These are phyloP conservation scores for Phascolomyces articulosus DNA, from an alignment of 371 early-diverging fungal species.

Conservation along the genomic window DNA sequence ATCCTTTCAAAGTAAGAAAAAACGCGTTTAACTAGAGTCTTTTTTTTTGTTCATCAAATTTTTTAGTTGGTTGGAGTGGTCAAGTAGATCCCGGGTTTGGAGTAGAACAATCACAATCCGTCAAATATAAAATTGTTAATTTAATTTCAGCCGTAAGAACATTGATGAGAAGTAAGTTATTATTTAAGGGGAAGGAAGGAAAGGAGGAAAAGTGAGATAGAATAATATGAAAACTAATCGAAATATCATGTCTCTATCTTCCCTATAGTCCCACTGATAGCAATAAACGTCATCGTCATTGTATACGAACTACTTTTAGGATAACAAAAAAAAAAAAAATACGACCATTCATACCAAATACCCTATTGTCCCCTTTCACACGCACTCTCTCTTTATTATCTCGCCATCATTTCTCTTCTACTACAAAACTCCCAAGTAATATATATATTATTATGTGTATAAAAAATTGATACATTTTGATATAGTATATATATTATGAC, in stretches of 20 bases:
- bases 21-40: neutral
- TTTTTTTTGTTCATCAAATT: neutral
- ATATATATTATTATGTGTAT: too few relatives aligned
- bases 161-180: constrained; percentile 81
- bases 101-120: constrained; percentile 62
- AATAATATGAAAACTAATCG: neutral
- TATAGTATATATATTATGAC: too few relatives aligned
- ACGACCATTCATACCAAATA: neutral
- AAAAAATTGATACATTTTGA: too few relatives aligned
- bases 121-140: constrained; percentile 84
- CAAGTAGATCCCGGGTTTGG: constrained; percentile 73
- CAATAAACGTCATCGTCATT: constrained; percentile 81
- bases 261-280: constrained; percentile 82
- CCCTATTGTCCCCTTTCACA: constrained; percentile 6
- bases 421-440: too few relatives aligned
- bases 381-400: neutral
- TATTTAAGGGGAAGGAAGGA: neutral
- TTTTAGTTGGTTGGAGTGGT: constrained; percentile 71
- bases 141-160: constrained; percentile 93
- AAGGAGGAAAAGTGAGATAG: neutral
- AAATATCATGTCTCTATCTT: neutral
- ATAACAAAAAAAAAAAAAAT: constrained; percentile 27
- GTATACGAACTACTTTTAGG: constrained; percentile 85
- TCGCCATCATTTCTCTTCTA: too few relatives aligned
- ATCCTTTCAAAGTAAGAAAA: too few relatives aligned